phyloP scores from a whole-genome alignment of 305 asterid genomes.

The Fraxinus dipetala region DNA sequence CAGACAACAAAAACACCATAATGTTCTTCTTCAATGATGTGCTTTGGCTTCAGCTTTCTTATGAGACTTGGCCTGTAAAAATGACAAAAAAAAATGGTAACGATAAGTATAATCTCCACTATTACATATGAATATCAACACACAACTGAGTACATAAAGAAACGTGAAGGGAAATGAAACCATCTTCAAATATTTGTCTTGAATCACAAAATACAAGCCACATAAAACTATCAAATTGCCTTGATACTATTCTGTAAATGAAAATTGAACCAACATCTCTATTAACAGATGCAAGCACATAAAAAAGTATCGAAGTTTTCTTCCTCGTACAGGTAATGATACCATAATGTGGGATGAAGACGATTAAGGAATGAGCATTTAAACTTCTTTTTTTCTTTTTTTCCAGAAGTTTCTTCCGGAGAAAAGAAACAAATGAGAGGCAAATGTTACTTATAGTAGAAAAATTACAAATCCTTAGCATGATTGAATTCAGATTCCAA shows the following conservation, averaged over 20 bases:
- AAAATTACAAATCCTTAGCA: neutral
- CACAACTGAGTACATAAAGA: neutral
- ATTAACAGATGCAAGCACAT: neutral
- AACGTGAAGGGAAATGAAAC: neutral
- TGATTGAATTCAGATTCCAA: neutral
- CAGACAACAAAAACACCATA: slow-evolving; percentile 16
- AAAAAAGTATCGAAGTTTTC: neutral
- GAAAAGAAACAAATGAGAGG: neutral
- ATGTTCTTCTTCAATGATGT: slow-evolving; percentile 45
- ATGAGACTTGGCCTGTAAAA: slow-evolving; percentile 67
- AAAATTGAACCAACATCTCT: neutral
- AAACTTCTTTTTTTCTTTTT: neutral
- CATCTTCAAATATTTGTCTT: neutral
- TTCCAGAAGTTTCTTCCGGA: neutral
- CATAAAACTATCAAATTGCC: neutral
- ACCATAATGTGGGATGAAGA: neutral
- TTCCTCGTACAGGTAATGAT: neutral
- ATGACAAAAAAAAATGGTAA: slow-evolving; percentile 1
- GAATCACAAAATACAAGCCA: neutral
- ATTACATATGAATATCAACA: no score
- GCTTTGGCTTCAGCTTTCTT: slow-evolving; percentile 64
- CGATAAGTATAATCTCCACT: neutral
- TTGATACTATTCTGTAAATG: neutral
- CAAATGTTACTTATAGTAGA: neutral
- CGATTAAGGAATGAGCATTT: neutral